Conservation (phyloP, 106 monocot genomes). For the Platanthera guangdongensis region DNA sequence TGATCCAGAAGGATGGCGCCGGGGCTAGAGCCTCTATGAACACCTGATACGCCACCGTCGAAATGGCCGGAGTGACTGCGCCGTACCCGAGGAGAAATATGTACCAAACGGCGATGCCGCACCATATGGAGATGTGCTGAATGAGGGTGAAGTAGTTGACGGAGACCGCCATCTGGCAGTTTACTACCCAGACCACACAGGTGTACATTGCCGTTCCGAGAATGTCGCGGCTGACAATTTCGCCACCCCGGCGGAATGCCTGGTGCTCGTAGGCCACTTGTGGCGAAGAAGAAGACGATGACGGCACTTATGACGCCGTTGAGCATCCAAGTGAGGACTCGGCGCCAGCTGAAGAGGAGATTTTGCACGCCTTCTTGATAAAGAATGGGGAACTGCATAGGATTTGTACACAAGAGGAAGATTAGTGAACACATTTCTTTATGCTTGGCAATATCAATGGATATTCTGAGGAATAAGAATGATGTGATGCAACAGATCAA, state of each 20-base stretch:
- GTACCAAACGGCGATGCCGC: constrained; percentile 75
- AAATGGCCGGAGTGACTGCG: constrained; percentile 38
- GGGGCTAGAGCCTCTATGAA: constrained; percentile 59
- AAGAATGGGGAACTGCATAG: constrained; percentile 18
- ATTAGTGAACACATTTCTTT: background rate
- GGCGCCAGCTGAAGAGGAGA: constrained; percentile 21
- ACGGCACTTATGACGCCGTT: constrained; percentile 12
- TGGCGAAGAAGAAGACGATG: constrained; percentile 20
- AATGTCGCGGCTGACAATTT: constrained; percentile 31
- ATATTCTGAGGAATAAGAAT: too few relatives aligned
- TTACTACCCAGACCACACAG: constrained; percentile 84
- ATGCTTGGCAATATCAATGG: too few relatives aligned
- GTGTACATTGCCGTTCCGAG: constrained; percentile 70
- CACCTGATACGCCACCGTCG: constrained; percentile 54
- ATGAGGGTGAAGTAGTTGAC: constrained; percentile 85
- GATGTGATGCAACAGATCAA: too few relatives aligned
- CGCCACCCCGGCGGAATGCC: constrained; percentile 31
- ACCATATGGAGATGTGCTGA: constrained; percentile 90
- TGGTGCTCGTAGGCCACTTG: constrained; percentile 14
- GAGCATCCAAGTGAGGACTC: constrained; percentile 20
- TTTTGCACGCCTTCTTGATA: constrained; percentile 27
- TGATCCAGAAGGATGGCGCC: constrained; percentile 46
- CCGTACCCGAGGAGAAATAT: constrained; percentile 61
- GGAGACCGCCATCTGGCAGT: constrained; percentile 87
- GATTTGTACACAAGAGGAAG: background rate